Evolutionary conservation across 257 asterid genomes (phyloP).

Genomic region (Craterostigma plantagineum): DNA sequence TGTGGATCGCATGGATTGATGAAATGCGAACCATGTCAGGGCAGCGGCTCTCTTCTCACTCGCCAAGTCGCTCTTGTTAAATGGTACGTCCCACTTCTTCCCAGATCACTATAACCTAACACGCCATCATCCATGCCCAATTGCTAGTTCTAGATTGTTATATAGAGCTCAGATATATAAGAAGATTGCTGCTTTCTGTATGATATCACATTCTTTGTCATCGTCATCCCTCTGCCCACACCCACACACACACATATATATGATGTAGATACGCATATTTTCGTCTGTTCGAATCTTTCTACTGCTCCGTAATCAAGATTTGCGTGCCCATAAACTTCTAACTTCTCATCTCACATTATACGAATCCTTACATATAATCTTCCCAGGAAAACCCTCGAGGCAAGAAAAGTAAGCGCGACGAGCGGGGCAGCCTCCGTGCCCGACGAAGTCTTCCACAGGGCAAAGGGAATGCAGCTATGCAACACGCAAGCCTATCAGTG

Average conservation of each 20-base stretch:
- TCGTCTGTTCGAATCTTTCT: too few relatives aligned
- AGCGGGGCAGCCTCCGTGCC: conserved; percentile 97
- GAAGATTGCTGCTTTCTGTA: too few relatives aligned
- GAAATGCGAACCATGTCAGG: conserved; percentile 62
- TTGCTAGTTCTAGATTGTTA: neutral
- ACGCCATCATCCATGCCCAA: neutral
- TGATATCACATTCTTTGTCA: too few relatives aligned
- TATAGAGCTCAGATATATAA: neutral
- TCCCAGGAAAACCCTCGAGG: conserved; percentile 45
- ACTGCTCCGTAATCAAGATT: too few relatives aligned
- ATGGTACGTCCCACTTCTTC: conserved; percentile 31
- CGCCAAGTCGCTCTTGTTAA: conserved; percentile 50
- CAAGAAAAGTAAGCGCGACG: conserved; percentile 71
- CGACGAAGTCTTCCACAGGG: conserved; percentile 82
- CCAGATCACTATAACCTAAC: too few relatives aligned
- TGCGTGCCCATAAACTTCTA: too few relatives aligned
- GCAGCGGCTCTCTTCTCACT: conserved; percentile 52
- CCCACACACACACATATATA: too few relatives aligned
- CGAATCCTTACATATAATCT: neutral
- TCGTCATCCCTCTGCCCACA: too few relatives aligned
- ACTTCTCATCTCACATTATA: too few relatives aligned
- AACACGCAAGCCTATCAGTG: conserved; percentile 87
- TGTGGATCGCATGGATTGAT: conserved; percentile 68
- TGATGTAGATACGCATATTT: too few relatives aligned
- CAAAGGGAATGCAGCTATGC: conserved; percentile 87